phyloP scores from a whole-genome alignment of 306 rosid species.

The Calophaca sinica region DNA sequence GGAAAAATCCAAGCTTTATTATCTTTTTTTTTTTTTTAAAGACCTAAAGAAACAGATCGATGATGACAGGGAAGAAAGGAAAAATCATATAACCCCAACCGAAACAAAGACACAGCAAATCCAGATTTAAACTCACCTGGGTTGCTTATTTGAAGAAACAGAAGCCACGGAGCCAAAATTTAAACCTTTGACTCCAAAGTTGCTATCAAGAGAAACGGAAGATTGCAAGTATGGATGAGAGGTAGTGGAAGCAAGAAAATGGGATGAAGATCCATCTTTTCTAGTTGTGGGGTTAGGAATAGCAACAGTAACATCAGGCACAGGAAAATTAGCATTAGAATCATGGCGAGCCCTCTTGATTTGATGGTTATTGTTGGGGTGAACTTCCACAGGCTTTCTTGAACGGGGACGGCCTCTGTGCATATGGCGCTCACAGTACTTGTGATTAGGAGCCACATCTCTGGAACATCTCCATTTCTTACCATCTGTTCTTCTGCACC shows the following conservation, averaged over 20 bases:
- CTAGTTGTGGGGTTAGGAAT: conserved; percentile 45
- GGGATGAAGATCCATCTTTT: conserved; percentile 50
- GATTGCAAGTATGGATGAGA: conserved; percentile 41
- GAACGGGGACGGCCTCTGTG: conserved; percentile 98
- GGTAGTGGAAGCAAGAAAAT: conserved; percentile 49
- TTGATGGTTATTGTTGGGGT: conserved; percentile 23
- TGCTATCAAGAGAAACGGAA: conserved; percentile 48
- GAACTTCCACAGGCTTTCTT: conserved; percentile 97
- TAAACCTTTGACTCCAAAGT: conserved; percentile 45
- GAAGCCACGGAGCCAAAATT: conserved; percentile 48
- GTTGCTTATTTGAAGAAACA: conserved; percentile 50
- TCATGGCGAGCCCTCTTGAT: conserved; percentile 65
- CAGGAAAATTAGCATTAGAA: conserved; percentile 40
- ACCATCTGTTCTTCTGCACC: conserved; percentile 87
- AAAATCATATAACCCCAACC: too few relatives aligned
- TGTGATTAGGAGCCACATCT: conserved; percentile 78
- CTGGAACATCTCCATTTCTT: conserved; percentile 91
- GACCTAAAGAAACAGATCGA: too few relatives aligned
- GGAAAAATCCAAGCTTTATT: background rate
- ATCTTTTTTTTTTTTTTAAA: background rate
- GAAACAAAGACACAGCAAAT: too few relatives aligned
- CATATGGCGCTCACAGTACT: conserved; percentile 87
- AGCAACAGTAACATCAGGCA: conserved; percentile 42
- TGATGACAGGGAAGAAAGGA: too few relatives aligned
- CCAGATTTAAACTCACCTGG: conserved; percentile 50